A percentile compares a stretch with the other conserved stretches of the same genome.
Evolutionary conservation across 2,329 filamentous ascomycete species (phyloP).

Genomic region (Paecilomyces dactylethromorphus): DNA sequence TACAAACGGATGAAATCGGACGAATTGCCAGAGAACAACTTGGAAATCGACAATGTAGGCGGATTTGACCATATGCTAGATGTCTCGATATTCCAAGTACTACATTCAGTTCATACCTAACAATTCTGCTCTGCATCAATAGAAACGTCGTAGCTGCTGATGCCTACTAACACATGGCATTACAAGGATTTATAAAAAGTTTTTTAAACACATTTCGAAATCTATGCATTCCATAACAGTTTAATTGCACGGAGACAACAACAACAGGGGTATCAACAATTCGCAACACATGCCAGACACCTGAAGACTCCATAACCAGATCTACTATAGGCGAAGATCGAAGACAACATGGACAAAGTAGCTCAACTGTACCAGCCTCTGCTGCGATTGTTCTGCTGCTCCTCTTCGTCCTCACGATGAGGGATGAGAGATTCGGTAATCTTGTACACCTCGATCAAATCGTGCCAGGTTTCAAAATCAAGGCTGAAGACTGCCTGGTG

Average conservation of each 20-base stretch:
- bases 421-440: constrained; percentile 77
- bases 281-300: neutral
- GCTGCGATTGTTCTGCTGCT: constrained; percentile 45
- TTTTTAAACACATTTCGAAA: neutral
- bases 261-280: constrained; percentile 1
- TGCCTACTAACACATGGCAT: neutral
- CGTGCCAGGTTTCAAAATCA: constrained; percentile 76
- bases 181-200: neutral
- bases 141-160: neutral
- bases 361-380: constrained; percentile 61
- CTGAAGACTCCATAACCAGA: neutral
- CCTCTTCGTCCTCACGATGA: constrained; percentile 61
- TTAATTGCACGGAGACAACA: neutral
- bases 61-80: too few species aligned
- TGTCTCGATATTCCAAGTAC: too few species aligned
- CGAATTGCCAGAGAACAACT: too few species aligned
- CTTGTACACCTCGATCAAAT: constrained; percentile 67
- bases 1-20: too few species aligned
- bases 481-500: constrained; percentile 86
- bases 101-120: too few species aligned
- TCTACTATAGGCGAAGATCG: neutral
- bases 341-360: neutral
- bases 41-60: too few species aligned
- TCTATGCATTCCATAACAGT: neutral
- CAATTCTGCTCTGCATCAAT: neutral